Evolutionary conservation across 2,329 filamentous ascomycete genomes (phyloP).

Genomic region (Nemania diffusa): DNA sequence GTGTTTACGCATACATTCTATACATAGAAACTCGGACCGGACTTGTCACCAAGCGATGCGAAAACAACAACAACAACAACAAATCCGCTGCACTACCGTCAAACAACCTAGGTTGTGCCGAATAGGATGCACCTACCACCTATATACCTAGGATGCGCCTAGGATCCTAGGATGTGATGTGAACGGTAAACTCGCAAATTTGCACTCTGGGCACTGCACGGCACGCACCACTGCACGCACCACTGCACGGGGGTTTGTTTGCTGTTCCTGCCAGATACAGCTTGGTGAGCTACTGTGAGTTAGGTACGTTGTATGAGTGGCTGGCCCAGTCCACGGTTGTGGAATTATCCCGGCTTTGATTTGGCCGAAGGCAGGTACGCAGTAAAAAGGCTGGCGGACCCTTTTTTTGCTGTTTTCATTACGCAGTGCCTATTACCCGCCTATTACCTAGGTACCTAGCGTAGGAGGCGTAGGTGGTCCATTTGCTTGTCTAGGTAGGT

Average conservation of each 20-base stretch:
- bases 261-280: slow-evolving; percentile 11
- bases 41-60: not conserved
- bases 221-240: too few relatives aligned
- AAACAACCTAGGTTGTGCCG: not conserved
- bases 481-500: too few relatives aligned
- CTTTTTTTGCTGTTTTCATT: slow-evolving; percentile 10
- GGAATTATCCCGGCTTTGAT: slow-evolving; percentile 16
- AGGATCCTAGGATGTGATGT: too few relatives aligned
- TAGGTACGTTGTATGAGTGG: slow-evolving; percentile 8
- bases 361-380: slow-evolving; percentile 9
- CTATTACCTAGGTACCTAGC: too few relatives aligned
- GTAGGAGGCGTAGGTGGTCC: too few relatives aligned
- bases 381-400: not conserved
- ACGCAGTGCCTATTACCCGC: not conserved
- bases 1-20: not conserved
- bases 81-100: not conserved
- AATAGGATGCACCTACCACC: not conserved
- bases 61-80: too few relatives aligned
- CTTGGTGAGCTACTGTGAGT: not conserved
- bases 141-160: not conserved
- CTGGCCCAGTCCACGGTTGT: slow-evolving; percentile 8
- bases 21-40: not conserved
- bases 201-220: not conserved
- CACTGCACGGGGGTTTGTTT: not conserved
- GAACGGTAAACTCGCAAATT: not conserved